Base-by-base conservation (phyloP, 352 stramenopile genomes). In the Phytophthora ohioensis region DNA sequence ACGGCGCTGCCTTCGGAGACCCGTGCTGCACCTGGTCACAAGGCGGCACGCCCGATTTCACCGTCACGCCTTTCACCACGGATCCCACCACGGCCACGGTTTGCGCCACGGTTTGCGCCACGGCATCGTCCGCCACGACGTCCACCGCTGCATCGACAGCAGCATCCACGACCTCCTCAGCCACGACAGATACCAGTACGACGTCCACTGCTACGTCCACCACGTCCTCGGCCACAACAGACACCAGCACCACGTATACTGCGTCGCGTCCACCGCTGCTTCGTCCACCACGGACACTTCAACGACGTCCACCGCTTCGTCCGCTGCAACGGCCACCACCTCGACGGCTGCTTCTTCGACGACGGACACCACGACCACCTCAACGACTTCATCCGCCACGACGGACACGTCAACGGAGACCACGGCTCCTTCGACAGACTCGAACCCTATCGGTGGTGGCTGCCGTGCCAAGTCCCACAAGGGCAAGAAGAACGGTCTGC, bases 1-100 rank as follows among this genome's bases (percentile, higher is more conserved):
- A 70, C 64, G 56, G 56, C 11, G 42, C n/a, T 2, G 56, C 32
- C 6, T 55, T 63, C 43, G 56, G 56, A 42, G 56, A 63, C 17
- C 43, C 73, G 57, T 82, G 71, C 61, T 81, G 71, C 57, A 75
- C 68, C 46, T 80, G 77, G 74, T 63, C 39, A 69, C 39, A 46
- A 15, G 39, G 54, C 78, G 73, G 60, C 79, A 70, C 58, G 2
- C 61, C 78, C 12, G 68, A 81, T 36, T 75, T 79, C 38, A 69
- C 51, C n/a, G 67, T 82, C 38, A 62, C 64, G 17, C 64, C 66
- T 12, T 72, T 77, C 52, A 72, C 69, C 15, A 67, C 53, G 17
- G 38, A 42, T 34, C 10, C 39, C 39, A 46, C 12, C 39, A 46
- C 39, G 12, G 39, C 39, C 4, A 21, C 4, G 38, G 64, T 70